A percentile compares a stretch with the other conserved stretches of the same genome.
Conservation (phyloP, 306 rosid genomes). For the Vigna hirtella region DNA sequence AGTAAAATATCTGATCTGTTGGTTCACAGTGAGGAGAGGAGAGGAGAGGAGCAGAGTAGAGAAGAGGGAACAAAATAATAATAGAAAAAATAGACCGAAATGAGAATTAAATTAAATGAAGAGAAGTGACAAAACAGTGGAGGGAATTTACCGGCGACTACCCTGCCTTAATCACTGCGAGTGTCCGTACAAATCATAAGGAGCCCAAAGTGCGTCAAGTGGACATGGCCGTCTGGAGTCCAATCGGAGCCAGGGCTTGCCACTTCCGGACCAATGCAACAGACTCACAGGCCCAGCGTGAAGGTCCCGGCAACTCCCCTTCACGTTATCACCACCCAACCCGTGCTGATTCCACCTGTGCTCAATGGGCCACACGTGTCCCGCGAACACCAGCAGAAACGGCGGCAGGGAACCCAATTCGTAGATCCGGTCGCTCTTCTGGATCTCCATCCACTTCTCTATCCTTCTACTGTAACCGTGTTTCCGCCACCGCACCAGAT, state of each 20-base stretch:
- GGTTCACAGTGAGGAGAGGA: conserved; percentile 31
- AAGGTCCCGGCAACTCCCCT: conserved; percentile 71
- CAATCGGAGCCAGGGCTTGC: conserved; percentile 70
- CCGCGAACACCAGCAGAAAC: conserved; percentile 67
- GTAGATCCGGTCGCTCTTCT: conserved; percentile 66
- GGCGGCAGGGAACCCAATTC: conserved; percentile 78
- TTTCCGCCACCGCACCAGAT: conserved; percentile 65
- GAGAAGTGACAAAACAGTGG: conserved; percentile 44
- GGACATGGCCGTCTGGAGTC: conserved; percentile 67
- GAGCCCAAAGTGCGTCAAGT: conserved; percentile 64
- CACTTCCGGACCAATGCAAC: conserved; percentile 78
- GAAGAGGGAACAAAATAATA: not conserved
- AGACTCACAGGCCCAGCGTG: conserved; percentile 75
- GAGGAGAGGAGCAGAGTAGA: conserved; percentile 1
- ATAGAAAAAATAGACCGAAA: conserved; percentile 24
- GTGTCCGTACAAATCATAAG: conserved; percentile 72
- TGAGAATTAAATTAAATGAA: conserved; percentile 43
- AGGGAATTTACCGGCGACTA: conserved; percentile 56
- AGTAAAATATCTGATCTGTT: conserved; percentile 27
- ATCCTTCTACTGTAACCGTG: conserved; percentile 55
- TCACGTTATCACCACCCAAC: conserved; percentile 70
- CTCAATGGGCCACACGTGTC: conserved; percentile 74
- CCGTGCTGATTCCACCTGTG: conserved; percentile 85
- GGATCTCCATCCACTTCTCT: conserved; percentile 79
- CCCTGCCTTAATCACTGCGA: conserved; percentile 44